Evolutionary conservation across 768 basidiomycete species (phyloP), one percentile per base, ranked within the genome.

Genomic region (Russula olivacea): DNA sequence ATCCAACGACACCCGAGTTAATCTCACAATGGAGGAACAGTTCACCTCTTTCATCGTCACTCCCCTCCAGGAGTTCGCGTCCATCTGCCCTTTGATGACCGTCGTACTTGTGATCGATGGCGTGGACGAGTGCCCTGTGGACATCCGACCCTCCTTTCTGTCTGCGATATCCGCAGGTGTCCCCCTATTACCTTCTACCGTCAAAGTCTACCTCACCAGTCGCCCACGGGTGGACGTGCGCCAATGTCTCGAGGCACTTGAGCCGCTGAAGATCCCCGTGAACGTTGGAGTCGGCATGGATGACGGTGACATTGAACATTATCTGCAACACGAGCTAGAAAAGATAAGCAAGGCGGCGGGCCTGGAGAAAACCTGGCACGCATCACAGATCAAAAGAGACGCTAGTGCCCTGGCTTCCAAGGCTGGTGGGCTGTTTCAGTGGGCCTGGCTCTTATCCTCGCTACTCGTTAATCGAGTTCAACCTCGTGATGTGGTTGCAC

Each of bases 381-480:
- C 51, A 11, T 19, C 23, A 12, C 52, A 59, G 47, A 45, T 69
- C 17, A 36, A 63, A 7, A 30, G 19, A 21, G 65, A 66, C 32
- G 65, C 61, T 1, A 34, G 32, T 10, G 47, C 57, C 40, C 57
- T 66, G 47, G 57, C 55, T 34, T 43, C 43, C 32, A 53, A 58
- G 43, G 60, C 68, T 2, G 48, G 58, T 7, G 68, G 68, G 1
- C 59, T 69, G 14, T 69, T 69, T 45, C 61, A 67, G 30, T 70
- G 66, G 59, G 69, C 69, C n/a, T 7, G 32, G 34, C 51, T 68
- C 1, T 55, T 50, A 9, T 61, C 51, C 7, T 38, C 54, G 38
- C 51, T 69, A n/a, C 56, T 68, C 55, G 32, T 15, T 34, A 23
- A 41, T 30, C 36, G 50, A 10, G 41, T n/a, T 30, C 28, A 32